Base-by-base conservation (phyloP, 495 filamentous ascomycete genomes). In the Xeromyces bisporus region DNA sequence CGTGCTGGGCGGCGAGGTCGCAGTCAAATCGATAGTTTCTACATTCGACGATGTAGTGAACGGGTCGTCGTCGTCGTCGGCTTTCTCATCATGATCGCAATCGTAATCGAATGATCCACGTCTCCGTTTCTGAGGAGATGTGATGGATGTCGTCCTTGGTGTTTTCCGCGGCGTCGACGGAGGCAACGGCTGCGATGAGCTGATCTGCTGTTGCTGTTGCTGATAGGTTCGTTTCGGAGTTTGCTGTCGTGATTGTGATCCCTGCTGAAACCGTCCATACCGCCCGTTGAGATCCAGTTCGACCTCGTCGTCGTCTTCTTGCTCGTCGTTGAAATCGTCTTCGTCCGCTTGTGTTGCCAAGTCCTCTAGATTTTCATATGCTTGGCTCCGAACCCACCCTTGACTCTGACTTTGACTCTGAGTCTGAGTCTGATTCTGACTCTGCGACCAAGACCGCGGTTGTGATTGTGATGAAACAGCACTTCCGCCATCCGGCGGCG, bases 61-160 rank as follows among this genome's bases (percentile, higher is more conserved):
- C 16, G 25, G 35, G 54, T 41, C 23, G 44, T 41, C 11, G 39
- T 37, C 12, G 27, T 40, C 29, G 3, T 43, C 37, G 9, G 40
- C 29, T 15, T 50, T 49, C 29, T 50, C 42, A 28, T 66, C 60
- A 0, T 47, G 46, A 8, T 56, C 37, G 37, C 60, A 72, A 20
- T 21, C 20, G n/a, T n/a, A n/a, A n/a, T n/a, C n/a, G n/a, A n/a
- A n/a, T n/a, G n/a, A n/a, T 9, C 20, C 9, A 5, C 4, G 9
- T 21, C 9, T 9, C 20, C 73, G 57, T 46, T 72, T 72, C 0
- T 54, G 51, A 2, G 73, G 72, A 0, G 67, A 67, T 4, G 60
- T 55, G 20, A 52, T 53, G 0, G 38, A 35, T 16, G 58, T 50
- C 0, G 60, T 66, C 27, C 61, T 56, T 17, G 51, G 42, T 8